Evolutionary conservation across 495 filamentous ascomycete genomes (phyloP), one percentile per base, ranked within the genome.

Genomic region (Evansstolkia leycettana): DNA sequence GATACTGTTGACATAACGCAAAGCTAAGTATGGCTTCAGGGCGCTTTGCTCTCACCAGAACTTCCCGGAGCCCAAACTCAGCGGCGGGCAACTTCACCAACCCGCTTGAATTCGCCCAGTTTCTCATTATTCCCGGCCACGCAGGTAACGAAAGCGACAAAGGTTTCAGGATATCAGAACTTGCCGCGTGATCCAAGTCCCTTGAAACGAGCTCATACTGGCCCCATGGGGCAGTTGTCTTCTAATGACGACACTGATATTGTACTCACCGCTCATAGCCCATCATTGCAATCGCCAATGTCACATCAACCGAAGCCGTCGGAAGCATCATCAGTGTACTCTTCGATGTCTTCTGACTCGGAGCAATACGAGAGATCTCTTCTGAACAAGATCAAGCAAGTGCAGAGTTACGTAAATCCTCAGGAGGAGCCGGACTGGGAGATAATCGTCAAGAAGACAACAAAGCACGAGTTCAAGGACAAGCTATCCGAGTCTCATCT

Each of bases 121-220:
- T 75, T 83, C 36, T 69, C 68, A 2, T 52, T 82, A n/a, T 85
- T 83, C 40, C 77, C 80, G 11, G 51, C 65, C 8, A 66, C 65
- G 7, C 65, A 57, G 15, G 41, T 51, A 2, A 50, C 57, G 16
- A 61, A 64, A 13, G 58, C 61, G 2, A 58, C 66, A 5, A 46
- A 54, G 33, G 17, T 55, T 12, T 49, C 48, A 3, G 56, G 52
- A 1, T 41, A 45, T 5, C 62, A 58, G 33, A 64, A 58, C 26
- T 41, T 45, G 10, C 62, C 52, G 23, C 56, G 46, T 18, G 61
- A 64, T 4, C 58, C 64, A 1, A 55, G 54, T 28, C 57, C 73
- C n/a, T 50, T 75, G 8, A 48, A 57, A 10, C 70, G 76, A 19
- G 75, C 76, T 8, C 73, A 71, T 43, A 81, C 77, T 4, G 69